Conservation (phyloP, 345 rosid genomes). For the Citrus hindsii region DNA sequence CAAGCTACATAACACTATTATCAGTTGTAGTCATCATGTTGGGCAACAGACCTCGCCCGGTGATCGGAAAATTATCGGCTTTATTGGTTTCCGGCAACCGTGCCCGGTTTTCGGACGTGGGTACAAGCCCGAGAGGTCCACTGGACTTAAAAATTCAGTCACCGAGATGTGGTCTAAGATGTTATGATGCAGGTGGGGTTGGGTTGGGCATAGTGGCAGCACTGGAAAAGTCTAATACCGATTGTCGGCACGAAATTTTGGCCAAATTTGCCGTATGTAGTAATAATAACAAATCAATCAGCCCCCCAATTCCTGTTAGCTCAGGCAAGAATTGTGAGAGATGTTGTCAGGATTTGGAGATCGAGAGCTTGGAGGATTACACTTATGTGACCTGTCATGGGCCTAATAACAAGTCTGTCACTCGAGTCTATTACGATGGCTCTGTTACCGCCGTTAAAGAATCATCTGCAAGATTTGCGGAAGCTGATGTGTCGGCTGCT, state of each 20-base stretch:
- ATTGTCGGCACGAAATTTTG: conserved; percentile 20
- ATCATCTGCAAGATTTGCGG: conserved; percentile 23
- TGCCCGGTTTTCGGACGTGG: conserved; percentile 30
- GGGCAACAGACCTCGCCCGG: conserved; percentile 61
- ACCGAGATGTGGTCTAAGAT: conserved; percentile 46
- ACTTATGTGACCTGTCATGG: conserved; percentile 60
- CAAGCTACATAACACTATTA: not conserved
- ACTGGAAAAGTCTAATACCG: conserved; percentile 46
- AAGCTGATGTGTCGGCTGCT: conserved; percentile 18
- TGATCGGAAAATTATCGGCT: conserved; percentile 70
- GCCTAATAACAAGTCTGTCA: conserved; percentile 37
- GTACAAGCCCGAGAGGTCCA: conserved; percentile 67
- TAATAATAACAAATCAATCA: conserved; percentile 23
- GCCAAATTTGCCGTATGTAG: conserved; percentile 27
- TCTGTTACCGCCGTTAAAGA: conserved; percentile 18
- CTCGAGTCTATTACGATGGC: conserved; percentile 54
- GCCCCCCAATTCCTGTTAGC: conserved; percentile 27
- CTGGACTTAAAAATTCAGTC: conserved; percentile 58
- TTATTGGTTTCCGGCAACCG: conserved; percentile 56
- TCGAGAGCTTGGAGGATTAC: conserved; percentile 56
- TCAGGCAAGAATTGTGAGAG: conserved; percentile 18
- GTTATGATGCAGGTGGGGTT: conserved; percentile 55
- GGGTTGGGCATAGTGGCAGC: conserved; percentile 84
- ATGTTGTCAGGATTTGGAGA: conserved; percentile 27
- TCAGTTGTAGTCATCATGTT: conserved; percentile 42